Evolutionary conservation across 1,284 basidiomycete genomes (phyloP).

Genomic region (Cryptococcus hybrid): DNA sequence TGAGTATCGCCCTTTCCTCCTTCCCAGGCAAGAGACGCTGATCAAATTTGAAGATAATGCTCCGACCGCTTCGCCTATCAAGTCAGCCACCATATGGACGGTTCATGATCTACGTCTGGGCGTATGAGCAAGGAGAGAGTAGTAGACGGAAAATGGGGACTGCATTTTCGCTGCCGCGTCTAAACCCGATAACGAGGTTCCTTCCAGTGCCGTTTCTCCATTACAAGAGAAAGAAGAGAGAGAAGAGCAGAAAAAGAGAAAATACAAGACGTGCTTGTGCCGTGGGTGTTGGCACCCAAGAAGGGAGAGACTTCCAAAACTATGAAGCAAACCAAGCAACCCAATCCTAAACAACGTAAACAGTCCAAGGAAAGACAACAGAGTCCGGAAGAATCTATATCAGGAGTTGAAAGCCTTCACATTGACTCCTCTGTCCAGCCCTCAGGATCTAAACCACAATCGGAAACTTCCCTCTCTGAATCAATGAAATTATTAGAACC

Average conservation of each 20-base stretch:
- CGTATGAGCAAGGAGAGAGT: constrained; percentile 82
- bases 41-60: background rate
- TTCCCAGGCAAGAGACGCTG: too few species aligned
- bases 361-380: background rate
- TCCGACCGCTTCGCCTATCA: background rate
- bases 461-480: too few species aligned
- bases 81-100: constrained; percentile 58
- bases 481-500: too few species aligned
- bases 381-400: too few species aligned
- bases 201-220: too few species aligned
- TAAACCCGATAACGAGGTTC: background rate
- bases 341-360: background rate
- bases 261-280: constrained; percentile 67
- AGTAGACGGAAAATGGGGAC: constrained; percentile 69
- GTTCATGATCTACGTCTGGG: constrained; percentile 97
- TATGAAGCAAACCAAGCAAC: background rate
- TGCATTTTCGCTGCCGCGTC: background rate
- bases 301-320: constrained; percentile 1
- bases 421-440: too few species aligned
- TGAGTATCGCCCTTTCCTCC: too few species aligned
- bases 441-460: too few species aligned
- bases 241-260: constrained; percentile 8
- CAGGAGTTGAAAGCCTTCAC: too few species aligned
- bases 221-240: background rate
- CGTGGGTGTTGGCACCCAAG: constrained; percentile 57